These are phyloP conservation scores for Corynascus novoguineensis DNA, from an alignment of 495 filamentous ascomycete genomes.

Conservation along the genomic window DNA sequence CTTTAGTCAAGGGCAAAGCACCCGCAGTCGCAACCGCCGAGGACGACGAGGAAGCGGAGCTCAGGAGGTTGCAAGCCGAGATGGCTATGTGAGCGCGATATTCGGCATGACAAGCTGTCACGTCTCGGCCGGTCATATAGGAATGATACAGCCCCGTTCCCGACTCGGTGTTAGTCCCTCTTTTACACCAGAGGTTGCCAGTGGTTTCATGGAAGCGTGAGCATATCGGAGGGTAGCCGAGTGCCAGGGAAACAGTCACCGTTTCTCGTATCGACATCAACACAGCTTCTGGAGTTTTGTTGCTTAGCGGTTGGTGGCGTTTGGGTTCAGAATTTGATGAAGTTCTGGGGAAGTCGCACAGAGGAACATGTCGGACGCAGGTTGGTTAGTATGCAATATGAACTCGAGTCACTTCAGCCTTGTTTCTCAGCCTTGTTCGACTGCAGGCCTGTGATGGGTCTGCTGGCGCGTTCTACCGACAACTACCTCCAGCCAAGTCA, in stretches of 20 bases:
- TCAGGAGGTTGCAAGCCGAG: slow-evolving; percentile 89
- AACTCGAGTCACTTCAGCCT: neutral
- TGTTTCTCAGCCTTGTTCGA: neutral
- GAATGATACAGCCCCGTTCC: neutral
- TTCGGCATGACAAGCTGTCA: neutral
- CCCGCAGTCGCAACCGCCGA: slow-evolving; percentile 56
- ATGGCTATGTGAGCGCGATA: slow-evolving; percentile 78
- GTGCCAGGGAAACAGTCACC: neutral
- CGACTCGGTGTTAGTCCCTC: neutral
- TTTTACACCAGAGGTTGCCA: neutral
- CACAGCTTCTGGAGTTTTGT: slow-evolving; percentile 11
- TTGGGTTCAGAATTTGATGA: slow-evolving; percentile 23
- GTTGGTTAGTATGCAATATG: neutral
- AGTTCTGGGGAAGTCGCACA: slow-evolving; percentile 9
- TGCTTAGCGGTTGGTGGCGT: slow-evolving; percentile 23
- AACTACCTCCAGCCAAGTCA: no score
- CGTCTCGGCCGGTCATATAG: slow-evolving; percentile 1
- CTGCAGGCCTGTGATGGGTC: neutral
- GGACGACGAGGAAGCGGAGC: slow-evolving; percentile 92
- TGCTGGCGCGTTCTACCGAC: no score
- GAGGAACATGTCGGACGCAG: neutral
- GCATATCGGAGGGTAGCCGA: neutral
- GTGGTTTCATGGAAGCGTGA: neutral
- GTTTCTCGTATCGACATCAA: slow-evolving; percentile 12
- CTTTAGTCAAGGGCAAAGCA: slow-evolving; percentile 54